Evolutionary conservation across 495 filamentous ascomycete species (phyloP), one percentile per base, ranked within the genome.

Genomic region (Cladorrhinum samala): DNA sequence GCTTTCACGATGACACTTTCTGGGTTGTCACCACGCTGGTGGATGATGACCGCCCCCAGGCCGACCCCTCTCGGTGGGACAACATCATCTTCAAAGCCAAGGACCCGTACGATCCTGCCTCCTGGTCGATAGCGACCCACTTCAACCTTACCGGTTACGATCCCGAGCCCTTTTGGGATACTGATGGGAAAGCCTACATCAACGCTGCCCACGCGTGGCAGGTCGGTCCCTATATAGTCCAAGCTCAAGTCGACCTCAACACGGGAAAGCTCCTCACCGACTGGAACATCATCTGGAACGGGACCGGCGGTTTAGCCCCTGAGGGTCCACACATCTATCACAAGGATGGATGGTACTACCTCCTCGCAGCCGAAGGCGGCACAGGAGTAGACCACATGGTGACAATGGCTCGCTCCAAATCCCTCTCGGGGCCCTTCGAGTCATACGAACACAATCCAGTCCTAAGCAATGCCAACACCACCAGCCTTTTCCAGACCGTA

Each of bases 281-380:
- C 50, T 74, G 68, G 68, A 50, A 42, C n/a, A 59, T 52, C 2
- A 71, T 72, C 14, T 74, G 72, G 72, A 70, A 72, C 36, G 72
- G 72, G 9, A 74, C 72, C 0, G 72, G 72, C 3, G 72, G 72
- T 48, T 7, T 73, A 74, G 53, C 74, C 3, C 77, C 83, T 0
- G 84, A 86, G 65, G 84, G 83, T 5, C 83, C 84, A 1, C 84
- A 86, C 50, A 77, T 86, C 38, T 83, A 81, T 55, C 72, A 69
- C 24, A 82, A 80, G 27, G 82, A 82, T 50, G 76, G 69, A 1
- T 85, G 74, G 58, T 84, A 83, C 60, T 88, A 86, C 50, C 71
- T 88, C 17, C 68, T 88, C 30, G 79, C 78, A 9, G 82, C 82
- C 0, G 83, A 88, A 69, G 83, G 71, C 1, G 84, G 83, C 19